A percentile compares a stretch with the other conserved stretches of the same genome.
Evolutionary conservation across 2,329 filamentous ascomycete species (phyloP).

Genomic region (Verticillium tricorpus): DNA sequence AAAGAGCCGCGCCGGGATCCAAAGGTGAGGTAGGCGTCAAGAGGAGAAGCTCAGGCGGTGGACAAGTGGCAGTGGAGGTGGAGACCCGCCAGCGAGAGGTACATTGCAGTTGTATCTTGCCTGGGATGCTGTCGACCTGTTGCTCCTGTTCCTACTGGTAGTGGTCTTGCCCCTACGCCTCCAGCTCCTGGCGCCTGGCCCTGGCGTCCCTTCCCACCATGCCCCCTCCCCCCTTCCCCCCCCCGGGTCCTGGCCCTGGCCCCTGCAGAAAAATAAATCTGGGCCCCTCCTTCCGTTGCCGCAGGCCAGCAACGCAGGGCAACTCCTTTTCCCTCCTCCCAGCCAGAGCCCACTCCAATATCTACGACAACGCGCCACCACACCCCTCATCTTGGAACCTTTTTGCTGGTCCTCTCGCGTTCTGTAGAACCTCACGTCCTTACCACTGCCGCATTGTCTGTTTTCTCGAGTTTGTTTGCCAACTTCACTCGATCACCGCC

Average conservation of each 20-base stretch:
- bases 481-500: neutral
- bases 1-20: neutral
- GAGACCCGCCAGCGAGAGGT: neutral
- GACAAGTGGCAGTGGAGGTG: neutral
- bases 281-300: slow-evolving; percentile 29
- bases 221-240: neutral
- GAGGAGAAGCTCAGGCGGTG: neutral
- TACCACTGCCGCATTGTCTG: neutral
- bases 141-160: neutral
- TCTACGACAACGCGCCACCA: slow-evolving; percentile 12
- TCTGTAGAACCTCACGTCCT: slow-evolving; percentile 5
- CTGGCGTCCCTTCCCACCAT: neutral
- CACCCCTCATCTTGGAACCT: neutral
- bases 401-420: neutral
- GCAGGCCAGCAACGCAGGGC: neutral
- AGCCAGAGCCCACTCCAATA: slow-evolving; percentile 9
- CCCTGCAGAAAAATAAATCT: slow-evolving; percentile 27
- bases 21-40: neutral
- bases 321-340: slow-evolving; percentile 9
- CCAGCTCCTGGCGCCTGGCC: neutral
- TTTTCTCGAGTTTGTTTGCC: neutral
- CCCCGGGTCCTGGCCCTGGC: neutral
- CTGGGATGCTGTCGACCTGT: neutral
- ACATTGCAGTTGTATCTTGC: neutral
- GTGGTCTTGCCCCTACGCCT: neutral